phyloP scores from a whole-genome alignment of 148 eudicot genomes.

The Diospyros kaki region DNA sequence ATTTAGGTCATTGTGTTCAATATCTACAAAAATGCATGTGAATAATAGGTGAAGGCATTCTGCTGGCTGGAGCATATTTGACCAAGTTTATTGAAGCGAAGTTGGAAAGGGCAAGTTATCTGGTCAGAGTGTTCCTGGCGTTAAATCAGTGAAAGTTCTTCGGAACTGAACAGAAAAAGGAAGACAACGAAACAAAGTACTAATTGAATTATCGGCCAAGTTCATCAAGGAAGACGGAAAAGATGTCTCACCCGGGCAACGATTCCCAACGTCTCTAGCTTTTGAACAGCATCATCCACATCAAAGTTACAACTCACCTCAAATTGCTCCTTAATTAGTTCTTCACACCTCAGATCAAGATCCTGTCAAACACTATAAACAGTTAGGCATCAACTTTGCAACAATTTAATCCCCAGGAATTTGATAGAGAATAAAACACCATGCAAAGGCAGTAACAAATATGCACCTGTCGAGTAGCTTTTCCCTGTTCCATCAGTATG shows the following conservation, averaged over 20 bases:
- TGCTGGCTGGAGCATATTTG: neutral
- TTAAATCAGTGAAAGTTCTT: no score
- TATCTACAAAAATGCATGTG: neutral
- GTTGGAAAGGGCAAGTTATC: neutral
- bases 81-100: neutral
- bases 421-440: neutral
- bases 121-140: neutral
- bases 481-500: slow-evolving; percentile 91
- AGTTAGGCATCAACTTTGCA: neutral
- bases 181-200: no score
- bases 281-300: slow-evolving; percentile 87
- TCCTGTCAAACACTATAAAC: slow-evolving; percentile 47
- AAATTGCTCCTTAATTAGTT: slow-evolving; percentile 82
- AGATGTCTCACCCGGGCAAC: slow-evolving; percentile 68
- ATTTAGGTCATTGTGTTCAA: neutral
- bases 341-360: slow-evolving; percentile 81
- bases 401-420: neutral
- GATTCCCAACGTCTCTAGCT: slow-evolving; percentile 85
- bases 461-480: slow-evolving; percentile 63
- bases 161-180: no score
- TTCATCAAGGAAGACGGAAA: neutral
- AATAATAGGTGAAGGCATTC: neutral
- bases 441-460: neutral
- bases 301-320: slow-evolving; percentile 80
- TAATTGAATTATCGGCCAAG: no score